A percentile compares a stretch with the other conserved stretches of the same genome.
phyloP scores from a whole-genome alignment of 2,329 filamentous ascomycete species.

The Exophiala bonariae region DNA sequence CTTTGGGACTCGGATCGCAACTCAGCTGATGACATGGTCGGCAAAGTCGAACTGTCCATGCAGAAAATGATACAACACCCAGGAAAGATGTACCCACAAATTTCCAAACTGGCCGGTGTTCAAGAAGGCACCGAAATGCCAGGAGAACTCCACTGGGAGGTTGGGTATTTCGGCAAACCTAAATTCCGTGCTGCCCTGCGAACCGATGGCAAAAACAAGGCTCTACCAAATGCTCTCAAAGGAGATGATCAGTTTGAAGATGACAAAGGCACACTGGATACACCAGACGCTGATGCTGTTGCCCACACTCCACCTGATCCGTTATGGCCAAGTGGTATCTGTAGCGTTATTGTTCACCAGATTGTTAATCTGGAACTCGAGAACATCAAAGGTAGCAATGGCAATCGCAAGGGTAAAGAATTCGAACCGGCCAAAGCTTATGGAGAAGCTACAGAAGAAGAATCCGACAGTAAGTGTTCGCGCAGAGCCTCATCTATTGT shows the following conservation, averaged over 20 bases:
- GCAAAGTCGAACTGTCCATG: constrained; percentile 90
- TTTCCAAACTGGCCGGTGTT: constrained; percentile 79
- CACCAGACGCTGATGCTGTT: constrained; percentile 76
- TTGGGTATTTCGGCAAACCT: constrained; percentile 91
- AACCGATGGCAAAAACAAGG: constrained; percentile 81
- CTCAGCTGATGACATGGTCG: constrained; percentile 90
- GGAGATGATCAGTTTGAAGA: constrained; percentile 79
- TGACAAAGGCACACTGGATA: constrained; percentile 77
- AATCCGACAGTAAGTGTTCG: constrained; percentile 53
- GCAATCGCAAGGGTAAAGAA: constrained; percentile 79
- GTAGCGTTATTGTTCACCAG: constrained; percentile 85
- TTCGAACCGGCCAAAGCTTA: constrained; percentile 84
- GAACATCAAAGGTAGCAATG: constrained; percentile 81
- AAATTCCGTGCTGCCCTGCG: constrained; percentile 80
- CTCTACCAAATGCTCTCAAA: constrained; percentile 70
- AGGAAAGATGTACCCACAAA: constrained; percentile 86
- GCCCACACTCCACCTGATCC: constrained; percentile 90
- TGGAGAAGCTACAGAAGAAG: constrained; percentile 84
- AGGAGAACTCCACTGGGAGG: constrained; percentile 91
- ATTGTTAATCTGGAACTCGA: constrained; percentile 93
- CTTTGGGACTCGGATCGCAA: constrained; percentile 95
- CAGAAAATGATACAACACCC: constrained; percentile 94
- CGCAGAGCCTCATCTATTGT: neutral
- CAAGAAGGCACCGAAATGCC: constrained; percentile 87
- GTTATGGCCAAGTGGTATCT: constrained; percentile 90